phyloP scores from a whole-genome alignment of 2,329 filamentous ascomycete species.

The Paracamarosporium sp. region DNA sequence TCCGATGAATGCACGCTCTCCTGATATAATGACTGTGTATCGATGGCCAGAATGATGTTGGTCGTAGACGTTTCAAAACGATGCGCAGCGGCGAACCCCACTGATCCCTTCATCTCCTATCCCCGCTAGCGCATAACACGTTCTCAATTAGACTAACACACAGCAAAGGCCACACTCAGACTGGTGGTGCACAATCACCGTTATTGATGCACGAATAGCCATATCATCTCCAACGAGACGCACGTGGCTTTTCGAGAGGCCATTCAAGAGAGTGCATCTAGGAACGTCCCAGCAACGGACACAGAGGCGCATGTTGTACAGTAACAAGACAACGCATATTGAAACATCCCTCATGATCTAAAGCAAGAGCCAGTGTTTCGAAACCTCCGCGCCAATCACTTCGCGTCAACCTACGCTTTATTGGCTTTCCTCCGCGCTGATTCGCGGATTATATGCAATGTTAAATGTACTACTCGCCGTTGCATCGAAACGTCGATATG shows the following conservation, averaged over 20 bases:
- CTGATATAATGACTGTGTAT: background rate
- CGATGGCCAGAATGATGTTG: background rate
- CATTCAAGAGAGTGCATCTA: no score
- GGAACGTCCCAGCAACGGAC: background rate
- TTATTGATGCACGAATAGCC: no score
- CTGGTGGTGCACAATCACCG: background rate
- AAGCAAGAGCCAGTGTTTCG: background rate
- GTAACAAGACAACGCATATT: background rate
- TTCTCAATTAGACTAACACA: background rate
- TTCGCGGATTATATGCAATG: background rate
- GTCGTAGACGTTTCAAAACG: background rate
- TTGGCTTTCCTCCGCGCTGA: background rate
- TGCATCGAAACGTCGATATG: background rate
- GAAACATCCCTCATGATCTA: background rate
- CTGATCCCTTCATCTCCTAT: constrained; percentile 1
- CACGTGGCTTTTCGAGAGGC: no score
- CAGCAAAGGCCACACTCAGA: background rate
- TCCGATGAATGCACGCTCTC: background rate
- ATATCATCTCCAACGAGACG: background rate
- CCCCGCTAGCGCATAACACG: constrained; percentile 2
- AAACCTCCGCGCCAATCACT: background rate
- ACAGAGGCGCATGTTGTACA: background rate
- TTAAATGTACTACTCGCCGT: background rate
- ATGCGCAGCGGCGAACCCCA: background rate
- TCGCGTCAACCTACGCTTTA: background rate